A percentile compares a stretch with the other conserved stretches of the same genome.
Conservation (phyloP, 2,329 filamentous ascomycete genomes). For the Aspergillus persii region DNA sequence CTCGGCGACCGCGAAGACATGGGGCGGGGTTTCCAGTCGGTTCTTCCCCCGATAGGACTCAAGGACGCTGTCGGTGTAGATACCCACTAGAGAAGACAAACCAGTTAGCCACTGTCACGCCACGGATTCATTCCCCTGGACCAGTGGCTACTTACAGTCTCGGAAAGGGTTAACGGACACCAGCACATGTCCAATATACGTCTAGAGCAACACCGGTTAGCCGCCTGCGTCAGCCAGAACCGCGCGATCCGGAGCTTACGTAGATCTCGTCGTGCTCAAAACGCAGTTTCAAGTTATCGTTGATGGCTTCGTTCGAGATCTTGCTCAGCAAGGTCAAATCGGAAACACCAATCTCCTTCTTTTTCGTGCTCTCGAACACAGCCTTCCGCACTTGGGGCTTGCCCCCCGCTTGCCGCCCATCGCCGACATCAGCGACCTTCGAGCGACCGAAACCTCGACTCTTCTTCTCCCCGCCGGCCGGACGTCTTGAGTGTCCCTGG, state of each 20-base stretch:
- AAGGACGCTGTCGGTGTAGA: conserved; percentile 93
- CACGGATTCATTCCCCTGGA: no score
- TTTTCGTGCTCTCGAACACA: conserved; percentile 92
- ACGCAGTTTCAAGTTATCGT: conserved; percentile 96
- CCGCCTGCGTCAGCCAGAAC: conserved; percentile 11
- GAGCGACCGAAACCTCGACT: conserved; percentile 42
- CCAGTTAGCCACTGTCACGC: conserved; percentile 24
- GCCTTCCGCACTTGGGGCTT: conserved; percentile 85
- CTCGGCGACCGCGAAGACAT: conserved; percentile 97
- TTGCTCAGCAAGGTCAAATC: conserved; percentile 97
- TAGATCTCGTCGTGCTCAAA: conserved; percentile 98
- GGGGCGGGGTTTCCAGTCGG: conserved; percentile 84
- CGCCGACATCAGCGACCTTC: conserved; percentile 43
- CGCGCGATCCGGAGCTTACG: conserved; percentile 44
- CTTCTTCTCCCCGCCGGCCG: conserved; percentile 43
- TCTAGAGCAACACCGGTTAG: conserved; percentile 48
- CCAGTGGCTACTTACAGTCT: conserved; percentile 58
- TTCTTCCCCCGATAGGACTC: conserved; percentile 97
- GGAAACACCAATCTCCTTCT: conserved; percentile 98
- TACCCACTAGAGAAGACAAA: conserved; percentile 63
- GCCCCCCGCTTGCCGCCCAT: conserved; percentile 46
- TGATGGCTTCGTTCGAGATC: conserved; percentile 98
- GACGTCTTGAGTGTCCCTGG: conserved; percentile 45
- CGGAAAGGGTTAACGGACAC: conserved; percentile 98
- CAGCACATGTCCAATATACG: conserved; percentile 98